A percentile compares a stretch with the other conserved stretches of the same genome.
Evolutionary conservation across 164 flowering plant species (phyloP).

Genomic region (Pachysandra terminalis): DNA sequence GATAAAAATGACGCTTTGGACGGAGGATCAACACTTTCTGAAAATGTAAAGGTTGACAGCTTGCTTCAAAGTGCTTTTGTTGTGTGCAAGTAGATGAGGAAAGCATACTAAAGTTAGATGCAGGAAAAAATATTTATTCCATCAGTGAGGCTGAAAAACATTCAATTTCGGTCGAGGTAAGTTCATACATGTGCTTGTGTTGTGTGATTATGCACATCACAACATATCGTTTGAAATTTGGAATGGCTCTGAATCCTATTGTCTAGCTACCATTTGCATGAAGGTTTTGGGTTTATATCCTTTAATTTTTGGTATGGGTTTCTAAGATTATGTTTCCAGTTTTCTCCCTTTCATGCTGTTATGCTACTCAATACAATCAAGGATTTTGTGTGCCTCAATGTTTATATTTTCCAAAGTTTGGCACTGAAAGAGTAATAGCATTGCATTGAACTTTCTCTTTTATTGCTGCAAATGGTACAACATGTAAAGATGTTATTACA

Average conservation of each 20-base stretch:
- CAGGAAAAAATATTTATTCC: constrained; percentile 10
- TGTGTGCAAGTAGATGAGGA: background rate
- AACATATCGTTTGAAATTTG: background rate
- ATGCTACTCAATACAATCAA: background rate
- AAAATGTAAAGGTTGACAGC: constrained; percentile 1
- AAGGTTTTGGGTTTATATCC: background rate
- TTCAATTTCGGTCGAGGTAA: constrained; percentile 41
- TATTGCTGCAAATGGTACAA: too few species aligned
- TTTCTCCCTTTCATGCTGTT: background rate
- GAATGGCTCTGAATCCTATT: too few species aligned
- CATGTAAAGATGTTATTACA: too few species aligned
- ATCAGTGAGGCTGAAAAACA: constrained; percentile 22
- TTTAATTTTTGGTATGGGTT: too few species aligned
- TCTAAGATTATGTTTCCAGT: too few species aligned
- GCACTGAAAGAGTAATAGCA: background rate
- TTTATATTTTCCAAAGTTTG: background rate
- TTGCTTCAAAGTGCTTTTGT: background rate
- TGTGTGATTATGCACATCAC: too few species aligned
- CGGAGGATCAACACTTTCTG: constrained; percentile 2
- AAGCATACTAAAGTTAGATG: constrained; percentile 5
- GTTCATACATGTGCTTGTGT: background rate
- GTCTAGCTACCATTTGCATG: background rate
- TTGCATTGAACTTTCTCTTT: background rate
- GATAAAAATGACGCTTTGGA: constrained; percentile 5
- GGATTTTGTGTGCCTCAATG: background rate